Percentiles rank a stretch among this genome's conserved stretches.
phyloP scores from a whole-genome alignment of 768 basidiomycete genomes.

The Termitomyces sp. region DNA sequence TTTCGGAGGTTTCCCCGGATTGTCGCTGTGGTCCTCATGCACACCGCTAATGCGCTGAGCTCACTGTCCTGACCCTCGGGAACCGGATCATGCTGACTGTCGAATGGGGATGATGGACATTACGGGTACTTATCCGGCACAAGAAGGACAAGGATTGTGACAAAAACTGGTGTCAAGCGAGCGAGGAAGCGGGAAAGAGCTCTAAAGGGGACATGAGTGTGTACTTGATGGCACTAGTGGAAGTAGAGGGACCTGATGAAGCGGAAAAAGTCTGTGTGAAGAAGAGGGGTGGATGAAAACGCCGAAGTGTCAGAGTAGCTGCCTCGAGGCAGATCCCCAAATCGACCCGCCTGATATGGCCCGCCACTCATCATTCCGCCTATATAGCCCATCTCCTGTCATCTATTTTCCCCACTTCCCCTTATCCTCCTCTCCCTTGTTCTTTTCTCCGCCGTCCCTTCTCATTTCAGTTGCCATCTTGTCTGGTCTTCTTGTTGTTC shows the following conservation, averaged over 20 bases:
- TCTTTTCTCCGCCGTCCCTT: conserved; percentile 28
- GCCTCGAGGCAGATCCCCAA: conserved; percentile 19
- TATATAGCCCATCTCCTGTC: conserved; percentile 15
- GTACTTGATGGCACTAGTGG: background rate
- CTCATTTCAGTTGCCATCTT: conserved; percentile 29
- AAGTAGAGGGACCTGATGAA: conserved; percentile 3
- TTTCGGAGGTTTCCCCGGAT: conserved; percentile 10
- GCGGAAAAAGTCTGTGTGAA: conserved; percentile 7
- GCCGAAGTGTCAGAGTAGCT: conserved; percentile 13
- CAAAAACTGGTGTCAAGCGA: conserved; percentile 1
- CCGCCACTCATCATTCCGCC: conserved; percentile 12
- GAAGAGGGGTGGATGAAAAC: conserved; percentile 4
- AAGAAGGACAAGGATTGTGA: conserved; percentile 5
- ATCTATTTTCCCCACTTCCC: conserved; percentile 20
- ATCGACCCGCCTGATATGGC: conserved; percentile 9
- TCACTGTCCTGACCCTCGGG: conserved; percentile 20
- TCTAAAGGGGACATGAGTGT: background rate
- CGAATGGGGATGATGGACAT: conserved; percentile 25
- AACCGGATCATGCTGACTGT: conserved; percentile 37
- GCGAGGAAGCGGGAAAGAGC: background rate
- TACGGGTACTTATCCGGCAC: conserved; percentile 16
- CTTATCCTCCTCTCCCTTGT: conserved; percentile 13
- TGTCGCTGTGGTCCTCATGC: background rate
- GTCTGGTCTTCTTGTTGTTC: conserved; percentile 19
- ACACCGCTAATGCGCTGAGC: background rate